A percentile compares a stretch with the other conserved stretches of the same genome.
These are phyloP conservation scores for Quercus variabilis DNA, from an alignment of 306 rosid genomes.

Conservation along the genomic window DNA sequence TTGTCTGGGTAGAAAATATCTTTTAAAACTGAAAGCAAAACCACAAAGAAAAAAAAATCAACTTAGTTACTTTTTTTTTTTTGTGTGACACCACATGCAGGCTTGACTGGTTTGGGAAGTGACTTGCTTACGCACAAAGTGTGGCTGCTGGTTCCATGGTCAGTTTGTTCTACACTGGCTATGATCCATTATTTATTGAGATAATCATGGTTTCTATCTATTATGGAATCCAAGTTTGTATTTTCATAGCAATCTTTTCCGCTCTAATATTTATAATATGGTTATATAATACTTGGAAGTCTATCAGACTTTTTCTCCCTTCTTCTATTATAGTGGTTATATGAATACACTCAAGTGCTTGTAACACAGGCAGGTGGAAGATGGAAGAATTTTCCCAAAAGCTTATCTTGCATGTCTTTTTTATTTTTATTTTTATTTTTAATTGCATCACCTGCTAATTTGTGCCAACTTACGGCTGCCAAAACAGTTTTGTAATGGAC, in stretches of 20 bases:
- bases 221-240: not conserved
- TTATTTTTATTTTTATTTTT: no score
- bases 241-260: not conserved
- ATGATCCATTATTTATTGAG: not conserved
- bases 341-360: not conserved
- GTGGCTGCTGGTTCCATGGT: conserved; percentile 98
- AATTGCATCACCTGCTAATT: not conserved
- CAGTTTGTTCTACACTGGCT: conserved; percentile 25
- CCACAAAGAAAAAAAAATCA: not conserved
- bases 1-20: not conserved
- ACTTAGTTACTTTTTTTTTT: conserved; percentile 13
- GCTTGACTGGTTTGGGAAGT: conserved; percentile 96
- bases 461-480: not conserved
- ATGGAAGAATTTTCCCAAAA: not conserved
- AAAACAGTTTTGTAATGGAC: not conserved
- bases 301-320: not conserved
- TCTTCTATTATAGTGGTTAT: not conserved
- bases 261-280: not conserved
- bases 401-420: not conserved
- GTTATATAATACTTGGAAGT: not conserved
- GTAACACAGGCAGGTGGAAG: not conserved
- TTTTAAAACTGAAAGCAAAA: not conserved
- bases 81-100: conserved; percentile 37
- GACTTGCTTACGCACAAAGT: conserved; percentile 82
- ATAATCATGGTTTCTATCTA: not conserved